phyloP scores from a whole-genome alignment of 768 basidiomycete genomes.

The Pleurotus sapidus region DNA sequence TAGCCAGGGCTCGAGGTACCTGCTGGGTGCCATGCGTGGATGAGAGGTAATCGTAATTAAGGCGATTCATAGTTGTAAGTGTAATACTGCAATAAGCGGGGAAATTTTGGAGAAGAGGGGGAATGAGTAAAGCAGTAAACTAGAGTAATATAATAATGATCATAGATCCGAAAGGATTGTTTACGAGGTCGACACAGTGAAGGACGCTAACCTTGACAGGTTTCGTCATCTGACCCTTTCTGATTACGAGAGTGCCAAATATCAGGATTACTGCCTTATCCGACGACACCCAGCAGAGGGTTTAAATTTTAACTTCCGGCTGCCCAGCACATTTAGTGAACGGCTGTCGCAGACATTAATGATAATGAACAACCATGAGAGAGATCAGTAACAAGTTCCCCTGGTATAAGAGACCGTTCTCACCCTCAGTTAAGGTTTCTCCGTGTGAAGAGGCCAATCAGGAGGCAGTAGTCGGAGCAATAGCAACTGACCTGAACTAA shows the following conservation, averaged over 20 bases:
- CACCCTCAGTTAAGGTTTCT: too few relatives aligned
- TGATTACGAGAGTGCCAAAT: constrained; percentile 4
- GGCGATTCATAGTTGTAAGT: not conserved
- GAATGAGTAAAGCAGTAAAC: not conserved
- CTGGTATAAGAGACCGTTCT: too few relatives aligned
- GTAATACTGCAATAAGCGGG: not conserved
- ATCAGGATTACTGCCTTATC: constrained; percentile 1
- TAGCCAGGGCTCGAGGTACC: not conserved
- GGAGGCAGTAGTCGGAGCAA: too few relatives aligned
- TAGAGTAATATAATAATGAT: constrained; percentile 8
- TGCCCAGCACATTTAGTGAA: too few relatives aligned
- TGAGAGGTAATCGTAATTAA: not conserved
- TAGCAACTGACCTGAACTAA: too few relatives aligned
- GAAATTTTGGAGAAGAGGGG: not conserved
- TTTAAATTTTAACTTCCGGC: too few relatives aligned
- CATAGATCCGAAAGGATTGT: constrained; percentile 2
- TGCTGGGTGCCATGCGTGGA: constrained; percentile 1
- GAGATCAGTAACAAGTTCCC: too few relatives aligned
- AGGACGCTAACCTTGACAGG: constrained; percentile 6
- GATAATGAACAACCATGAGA: too few relatives aligned
- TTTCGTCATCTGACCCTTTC: constrained; percentile 9
- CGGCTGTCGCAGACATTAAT: too few relatives aligned
- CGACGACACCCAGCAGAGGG: not conserved
- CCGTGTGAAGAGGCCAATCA: too few relatives aligned
- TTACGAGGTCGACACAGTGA: not conserved